Evolutionary conservation across 1,139 yeast species (phyloP).

Genomic region (Tardiomyces digboiensis): DNA sequence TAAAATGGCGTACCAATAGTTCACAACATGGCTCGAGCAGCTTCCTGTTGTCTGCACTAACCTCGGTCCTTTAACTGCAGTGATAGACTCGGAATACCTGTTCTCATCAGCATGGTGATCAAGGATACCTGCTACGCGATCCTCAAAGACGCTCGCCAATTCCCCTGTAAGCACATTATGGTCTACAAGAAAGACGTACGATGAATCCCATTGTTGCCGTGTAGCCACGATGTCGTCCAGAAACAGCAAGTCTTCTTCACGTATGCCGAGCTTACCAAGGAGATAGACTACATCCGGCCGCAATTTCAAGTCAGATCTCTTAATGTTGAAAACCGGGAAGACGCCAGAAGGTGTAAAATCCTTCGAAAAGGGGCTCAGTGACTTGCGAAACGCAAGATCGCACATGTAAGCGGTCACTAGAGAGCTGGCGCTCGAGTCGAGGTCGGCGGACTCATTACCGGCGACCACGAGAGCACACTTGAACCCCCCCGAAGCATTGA

Average conservation of each 20-base stretch:
- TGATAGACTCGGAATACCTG: slow-evolving; percentile 27
- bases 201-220: slow-evolving; percentile 5
- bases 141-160: slow-evolving; percentile 25
- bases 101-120: slow-evolving; percentile 85
- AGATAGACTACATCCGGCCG: slow-evolving; percentile 62
- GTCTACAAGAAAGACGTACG: slow-evolving; percentile 60
- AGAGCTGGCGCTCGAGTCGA: slow-evolving; percentile 80
- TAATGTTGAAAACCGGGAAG: slow-evolving; percentile 68
- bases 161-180: slow-evolving; percentile 65
- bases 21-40: slow-evolving; percentile 64
- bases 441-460: slow-evolving; percentile 81
- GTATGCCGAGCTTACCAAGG: slow-evolving; percentile 39
- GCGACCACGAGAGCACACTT: slow-evolving; percentile 47
- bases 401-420: slow-evolving; percentile 56
- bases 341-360: slow-evolving; percentile 11
- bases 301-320: slow-evolving; percentile 51
- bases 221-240: slow-evolving; percentile 44
- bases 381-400: slow-evolving; percentile 14
- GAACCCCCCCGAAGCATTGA: neutral
- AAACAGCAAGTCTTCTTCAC: slow-evolving; percentile 45
- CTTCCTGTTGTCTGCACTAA: slow-evolving; percentile 60
- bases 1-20: slow-evolving; percentile 25
- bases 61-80: slow-evolving; percentile 39
- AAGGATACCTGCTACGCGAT: slow-evolving; percentile 48
- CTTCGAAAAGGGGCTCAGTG: slow-evolving; percentile 8